Evolutionary conservation across 2,329 filamentous ascomycete genomes (phyloP).

Genomic region (Pestalotiopsis sp.): DNA sequence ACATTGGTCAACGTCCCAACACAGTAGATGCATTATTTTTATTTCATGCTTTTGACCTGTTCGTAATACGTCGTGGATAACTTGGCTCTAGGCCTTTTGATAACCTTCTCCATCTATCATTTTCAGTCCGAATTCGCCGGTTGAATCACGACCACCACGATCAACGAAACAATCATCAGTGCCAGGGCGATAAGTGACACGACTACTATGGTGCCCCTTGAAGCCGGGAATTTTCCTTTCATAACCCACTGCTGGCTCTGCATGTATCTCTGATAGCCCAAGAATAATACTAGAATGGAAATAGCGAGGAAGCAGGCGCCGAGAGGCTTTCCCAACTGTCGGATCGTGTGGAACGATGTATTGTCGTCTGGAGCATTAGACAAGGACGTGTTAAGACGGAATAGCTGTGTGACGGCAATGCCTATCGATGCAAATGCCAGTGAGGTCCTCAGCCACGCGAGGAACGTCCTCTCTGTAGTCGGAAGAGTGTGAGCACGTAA

Average conservation of each 20-base stretch:
- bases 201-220: constrained; percentile 72
- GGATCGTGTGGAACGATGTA: constrained; percentile 47
- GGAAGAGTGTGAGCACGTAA: neutral
- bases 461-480: constrained; percentile 73
- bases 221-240: constrained; percentile 77
- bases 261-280: constrained; percentile 80
- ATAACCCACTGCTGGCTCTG: constrained; percentile 81
- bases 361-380: constrained; percentile 36
- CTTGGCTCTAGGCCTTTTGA: neutral
- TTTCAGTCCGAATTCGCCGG: constrained; percentile 20
- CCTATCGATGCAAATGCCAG: constrained; percentile 82
- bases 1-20: neutral
- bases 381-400: constrained; percentile 75
- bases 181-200: constrained; percentile 67
- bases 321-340: constrained; percentile 71
- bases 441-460: constrained; percentile 83
- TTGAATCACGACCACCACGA: constrained; percentile 62
- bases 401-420: constrained; percentile 82
- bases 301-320: constrained; percentile 78
- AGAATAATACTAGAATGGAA: constrained; percentile 72
- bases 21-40: neutral
- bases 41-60: neutral
- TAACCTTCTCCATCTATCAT: neutral
- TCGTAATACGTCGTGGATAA: neutral
- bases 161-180: constrained; percentile 62